Percentiles rank a stretch among this genome's conserved stretches.
Evolutionary conservation across 805 yeast species (phyloP).

Genomic region (Suhomyces xylopsoci): DNA sequence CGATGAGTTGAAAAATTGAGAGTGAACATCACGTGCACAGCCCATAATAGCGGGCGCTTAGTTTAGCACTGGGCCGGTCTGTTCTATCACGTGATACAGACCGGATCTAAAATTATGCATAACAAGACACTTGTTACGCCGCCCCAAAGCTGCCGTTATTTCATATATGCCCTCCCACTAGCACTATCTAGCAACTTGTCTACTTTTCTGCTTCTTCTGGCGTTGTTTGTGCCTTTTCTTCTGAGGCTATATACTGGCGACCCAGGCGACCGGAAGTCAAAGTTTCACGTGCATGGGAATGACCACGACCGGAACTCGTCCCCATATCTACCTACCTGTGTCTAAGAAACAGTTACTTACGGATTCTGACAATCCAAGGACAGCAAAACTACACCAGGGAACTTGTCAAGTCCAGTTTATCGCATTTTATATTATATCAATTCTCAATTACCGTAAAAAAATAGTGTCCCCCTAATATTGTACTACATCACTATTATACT

Average conservation of each 20-base stretch:
- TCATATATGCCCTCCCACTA: too few species aligned
- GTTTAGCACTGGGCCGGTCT: too few species aligned
- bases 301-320: too few species aligned
- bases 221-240: not conserved
- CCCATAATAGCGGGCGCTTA: too few species aligned
- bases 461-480: not conserved
- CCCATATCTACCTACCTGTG: not conserved
- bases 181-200: too few species aligned
- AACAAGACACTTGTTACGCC: too few species aligned
- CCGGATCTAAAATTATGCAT: not conserved
- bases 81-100: not conserved
- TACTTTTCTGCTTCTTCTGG: not conserved
- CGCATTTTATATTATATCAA: too few species aligned
- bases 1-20: slow-evolving; percentile 7
- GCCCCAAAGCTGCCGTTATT: too few species aligned
- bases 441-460: too few species aligned
- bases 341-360: not conserved
- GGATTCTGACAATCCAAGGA: not conserved
- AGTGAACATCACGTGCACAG: too few species aligned
- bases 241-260: too few species aligned
- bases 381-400: too few species aligned
- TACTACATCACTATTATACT: not conserved
- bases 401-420: not conserved
- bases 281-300: not conserved
- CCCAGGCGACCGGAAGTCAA: not conserved